Percentiles rank a stretch among this genome's conserved stretches.
Evolutionary conservation across 2,329 filamentous ascomycete genomes (phyloP).

Genomic region (Coleophoma cylindrospora): DNA sequence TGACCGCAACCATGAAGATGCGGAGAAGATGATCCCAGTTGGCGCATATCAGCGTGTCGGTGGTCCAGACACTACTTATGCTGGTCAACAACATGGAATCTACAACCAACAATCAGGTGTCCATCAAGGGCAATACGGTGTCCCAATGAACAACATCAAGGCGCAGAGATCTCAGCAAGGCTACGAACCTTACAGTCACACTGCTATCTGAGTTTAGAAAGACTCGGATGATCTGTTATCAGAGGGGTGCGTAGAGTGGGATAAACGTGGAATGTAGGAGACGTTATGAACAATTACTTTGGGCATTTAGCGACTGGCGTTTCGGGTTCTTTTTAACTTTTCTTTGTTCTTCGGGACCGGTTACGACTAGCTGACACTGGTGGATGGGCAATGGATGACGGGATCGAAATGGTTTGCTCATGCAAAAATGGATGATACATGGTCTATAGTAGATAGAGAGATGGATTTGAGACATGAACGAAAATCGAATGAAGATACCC

Average conservation of each 20-base stretch:
- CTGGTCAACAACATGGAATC: constrained; percentile 29
- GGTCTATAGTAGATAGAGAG: no score
- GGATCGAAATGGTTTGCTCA: background rate
- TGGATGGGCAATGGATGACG: background rate
- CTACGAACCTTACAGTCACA: constrained; percentile 61
- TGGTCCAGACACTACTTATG: constrained; percentile 27
- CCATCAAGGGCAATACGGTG: constrained; percentile 12
- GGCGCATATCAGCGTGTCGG: constrained; percentile 40
- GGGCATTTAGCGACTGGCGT: background rate
- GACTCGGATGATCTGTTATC: no score
- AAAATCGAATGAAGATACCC: no score
- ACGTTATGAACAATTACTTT: background rate
- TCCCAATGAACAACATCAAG: constrained; percentile 22
- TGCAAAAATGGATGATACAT: no score
- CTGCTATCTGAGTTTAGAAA: constrained; percentile 35
- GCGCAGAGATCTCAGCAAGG: constrained; percentile 37
- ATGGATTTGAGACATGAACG: no score
- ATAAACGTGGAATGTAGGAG: no score
- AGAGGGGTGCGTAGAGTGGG: no score
- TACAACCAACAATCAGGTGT: constrained; percentile 31
- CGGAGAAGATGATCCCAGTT: constrained; percentile 21
- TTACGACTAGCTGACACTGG: background rate
- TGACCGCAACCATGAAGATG: constrained; percentile 20
- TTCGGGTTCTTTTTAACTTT: background rate
- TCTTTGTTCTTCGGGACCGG: no score